A percentile compares a stretch with the other conserved stretches of the same genome.
phyloP scores from a whole-genome alignment of 306 rosid species.

The Glycine latifolia region DNA sequence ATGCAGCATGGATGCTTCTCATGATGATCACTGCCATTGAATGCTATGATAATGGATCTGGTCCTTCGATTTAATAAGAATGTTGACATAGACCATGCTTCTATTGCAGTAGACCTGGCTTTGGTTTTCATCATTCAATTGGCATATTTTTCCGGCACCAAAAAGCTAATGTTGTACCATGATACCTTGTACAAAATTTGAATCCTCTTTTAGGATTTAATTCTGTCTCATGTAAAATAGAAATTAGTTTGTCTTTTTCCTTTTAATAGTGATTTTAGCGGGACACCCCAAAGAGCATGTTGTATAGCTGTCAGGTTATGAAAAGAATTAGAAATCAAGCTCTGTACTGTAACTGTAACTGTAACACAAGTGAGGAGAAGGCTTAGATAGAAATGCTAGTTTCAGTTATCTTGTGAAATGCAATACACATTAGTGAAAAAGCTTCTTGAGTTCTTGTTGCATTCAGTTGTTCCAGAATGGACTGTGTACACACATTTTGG shows the following conservation, averaged over 20 bases:
- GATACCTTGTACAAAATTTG: slow-evolving; percentile 77
- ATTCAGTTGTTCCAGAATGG: slow-evolving; percentile 27
- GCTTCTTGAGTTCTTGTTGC: slow-evolving; percentile 23
- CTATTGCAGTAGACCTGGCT: slow-evolving; percentile 46
- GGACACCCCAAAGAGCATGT: slow-evolving; percentile 53
- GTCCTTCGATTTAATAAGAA: slow-evolving; percentile 46
- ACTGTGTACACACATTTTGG: slow-evolving; percentile 33
- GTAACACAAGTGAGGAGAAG: slow-evolving; percentile 60
- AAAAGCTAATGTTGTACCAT: slow-evolving; percentile 52
- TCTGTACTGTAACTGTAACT: slow-evolving; percentile 26
- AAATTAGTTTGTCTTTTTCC: slow-evolving; percentile 22
- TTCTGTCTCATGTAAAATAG: slow-evolving; percentile 74
- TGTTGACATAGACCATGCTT: slow-evolving; percentile 48
- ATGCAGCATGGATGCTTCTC: slow-evolving; percentile 37
- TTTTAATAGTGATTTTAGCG: slow-evolving; percentile 56
- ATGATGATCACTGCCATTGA: slow-evolving; percentile 35
- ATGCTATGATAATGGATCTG: slow-evolving; percentile 42
- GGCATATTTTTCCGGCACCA: slow-evolving; percentile 50
- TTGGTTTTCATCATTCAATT: slow-evolving; percentile 53
- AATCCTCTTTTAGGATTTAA: slow-evolving; percentile 69
- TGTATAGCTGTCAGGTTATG: slow-evolving; percentile 77
- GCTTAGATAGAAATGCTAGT: slow-evolving; percentile 53
- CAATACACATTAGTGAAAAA: slow-evolving; percentile 32
- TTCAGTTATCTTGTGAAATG: slow-evolving; percentile 47
- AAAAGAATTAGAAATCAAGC: slow-evolving; percentile 64